phyloP scores from a whole-genome alignment of 805 yeast species.

The Metschnikowia lachancei region DNA sequence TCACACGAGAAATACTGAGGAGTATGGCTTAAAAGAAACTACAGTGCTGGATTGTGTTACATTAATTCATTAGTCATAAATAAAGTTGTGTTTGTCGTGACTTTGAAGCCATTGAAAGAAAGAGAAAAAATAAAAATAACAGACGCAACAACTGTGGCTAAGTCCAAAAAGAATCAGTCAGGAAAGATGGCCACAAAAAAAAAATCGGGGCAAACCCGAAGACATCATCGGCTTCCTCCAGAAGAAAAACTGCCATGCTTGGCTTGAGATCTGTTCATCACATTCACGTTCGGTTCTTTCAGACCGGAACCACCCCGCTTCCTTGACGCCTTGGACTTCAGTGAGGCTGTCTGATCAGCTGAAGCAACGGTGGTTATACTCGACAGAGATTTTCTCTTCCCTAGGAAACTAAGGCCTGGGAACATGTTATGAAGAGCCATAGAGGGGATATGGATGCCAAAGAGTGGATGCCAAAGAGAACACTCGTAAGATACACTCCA shows the following conservation, averaged over 20 bases:
- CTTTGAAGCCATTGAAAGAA: no score
- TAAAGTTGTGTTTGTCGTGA: neutral
- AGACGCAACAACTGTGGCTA: no score
- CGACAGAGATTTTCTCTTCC: constrained; percentile 8
- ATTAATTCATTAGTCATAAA: constrained; percentile 11
- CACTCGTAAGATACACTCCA: no score
- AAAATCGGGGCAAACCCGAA: no score
- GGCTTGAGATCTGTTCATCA: constrained; percentile 12
- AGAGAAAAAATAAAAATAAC: no score
- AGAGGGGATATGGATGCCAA: neutral
- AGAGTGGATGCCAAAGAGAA: no score
- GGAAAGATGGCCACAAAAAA: no score
- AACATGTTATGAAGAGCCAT: constrained; percentile 2
- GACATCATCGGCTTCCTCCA: constrained; percentile 1
- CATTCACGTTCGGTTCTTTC: constrained; percentile 3
- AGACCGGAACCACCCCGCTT: neutral
- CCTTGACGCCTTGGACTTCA: neutral
- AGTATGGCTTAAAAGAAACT: no score
- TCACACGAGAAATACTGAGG: neutral
- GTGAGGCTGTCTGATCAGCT: neutral
- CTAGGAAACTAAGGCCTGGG: constrained; percentile 4
- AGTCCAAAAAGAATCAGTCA: no score
- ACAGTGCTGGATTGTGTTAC: no score
- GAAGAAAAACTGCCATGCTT: constrained; percentile 7
- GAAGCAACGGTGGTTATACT: constrained; percentile 4